Evolutionary conservation across 139 green algal species (phyloP).

Genomic region (Picochlorum sp.): DNA sequence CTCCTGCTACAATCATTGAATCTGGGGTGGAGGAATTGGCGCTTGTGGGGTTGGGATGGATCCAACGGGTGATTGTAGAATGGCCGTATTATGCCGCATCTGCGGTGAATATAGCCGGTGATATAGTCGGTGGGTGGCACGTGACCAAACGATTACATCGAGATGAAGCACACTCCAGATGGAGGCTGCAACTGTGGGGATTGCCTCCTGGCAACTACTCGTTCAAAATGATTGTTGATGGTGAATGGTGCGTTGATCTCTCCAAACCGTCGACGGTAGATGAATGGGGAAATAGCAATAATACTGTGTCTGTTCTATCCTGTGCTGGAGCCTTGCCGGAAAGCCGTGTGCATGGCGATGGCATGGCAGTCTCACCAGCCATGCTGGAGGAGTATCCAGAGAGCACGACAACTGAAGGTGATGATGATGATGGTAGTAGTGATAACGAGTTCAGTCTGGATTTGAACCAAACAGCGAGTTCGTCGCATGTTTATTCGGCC

Average conservation of each 20-base stretch:
- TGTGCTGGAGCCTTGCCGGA: neutral
- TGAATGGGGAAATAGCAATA: conserved; percentile 61
- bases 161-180: conserved; percentile 20
- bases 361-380: neutral
- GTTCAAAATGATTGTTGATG: conserved; percentile 47
- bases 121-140: conserved; percentile 63
- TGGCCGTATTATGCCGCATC: conserved; percentile 63
- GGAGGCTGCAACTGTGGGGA: conserved; percentile 35
- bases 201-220: conserved; percentile 49
- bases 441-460: neutral
- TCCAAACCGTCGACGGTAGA: conserved; percentile 33
- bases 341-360: neutral
- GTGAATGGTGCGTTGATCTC: conserved; percentile 54
- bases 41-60: conserved; percentile 26
- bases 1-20: conserved; percentile 24
- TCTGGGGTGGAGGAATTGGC: conserved; percentile 38
- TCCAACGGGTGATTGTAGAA: conserved; percentile 30
- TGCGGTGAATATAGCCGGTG: conserved; percentile 51
- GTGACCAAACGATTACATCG: conserved; percentile 36
- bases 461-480: neutral
- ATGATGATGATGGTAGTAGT: neutral
- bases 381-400: neutral
- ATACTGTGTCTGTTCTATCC: conserved; percentile 39
- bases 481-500: neutral
- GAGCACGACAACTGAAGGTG: neutral